Evolutionary conservation across 1,284 basidiomycete genomes (phyloP), one percentile per base, ranked within the genome.

Genomic region (Retiboletus fuscus): DNA sequence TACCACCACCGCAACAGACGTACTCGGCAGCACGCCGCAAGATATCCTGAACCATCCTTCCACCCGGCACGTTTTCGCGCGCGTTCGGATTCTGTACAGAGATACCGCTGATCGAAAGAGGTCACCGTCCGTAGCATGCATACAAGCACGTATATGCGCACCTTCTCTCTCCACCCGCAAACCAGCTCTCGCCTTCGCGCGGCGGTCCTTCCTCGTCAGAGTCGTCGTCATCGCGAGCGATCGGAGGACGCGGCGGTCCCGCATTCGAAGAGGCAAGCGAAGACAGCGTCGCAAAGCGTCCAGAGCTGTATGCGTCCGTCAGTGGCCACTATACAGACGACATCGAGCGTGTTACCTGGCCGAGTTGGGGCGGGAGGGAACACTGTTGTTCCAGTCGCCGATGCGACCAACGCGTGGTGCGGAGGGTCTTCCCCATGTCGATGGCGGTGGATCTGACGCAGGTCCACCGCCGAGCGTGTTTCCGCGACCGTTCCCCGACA

Each of bases 151-250:
- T 44, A 53, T 49, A 41, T 53, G 41, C 74, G 41, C 65, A 94
- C 95, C 94, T 96, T 76, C 93, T 86, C 81, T 96, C 95, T 1
- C 96, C 96, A 46, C 96, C 96, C 5, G 96, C 91, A 81, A 94
- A 96, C 88, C 90, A 95, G 75, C 86, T 92, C 75, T 93, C 88
- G 6, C 85, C 85, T 62, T 86, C 84, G n/a, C 53, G 83, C 79
- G 46, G 85, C 83, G 34, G 58, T 3, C 87, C 86, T 34, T 86
- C 84, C 55, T 87, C 88, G 30, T 89, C 88, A 58, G 91, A 89
- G 16, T 87, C 87, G 30, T 86, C 70, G 7, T 87, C 87, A 64
- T 86, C 74, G 46, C 49, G 75, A 60, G 72, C 47, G 71, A 75
- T 68, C 72, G 72, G 66, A 13, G 69, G 49, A 34, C 69, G 68